Base-by-base conservation (phyloP, 2,329 filamentous ascomycete species). In the Aspergillus oerlinghausenensis region DNA sequence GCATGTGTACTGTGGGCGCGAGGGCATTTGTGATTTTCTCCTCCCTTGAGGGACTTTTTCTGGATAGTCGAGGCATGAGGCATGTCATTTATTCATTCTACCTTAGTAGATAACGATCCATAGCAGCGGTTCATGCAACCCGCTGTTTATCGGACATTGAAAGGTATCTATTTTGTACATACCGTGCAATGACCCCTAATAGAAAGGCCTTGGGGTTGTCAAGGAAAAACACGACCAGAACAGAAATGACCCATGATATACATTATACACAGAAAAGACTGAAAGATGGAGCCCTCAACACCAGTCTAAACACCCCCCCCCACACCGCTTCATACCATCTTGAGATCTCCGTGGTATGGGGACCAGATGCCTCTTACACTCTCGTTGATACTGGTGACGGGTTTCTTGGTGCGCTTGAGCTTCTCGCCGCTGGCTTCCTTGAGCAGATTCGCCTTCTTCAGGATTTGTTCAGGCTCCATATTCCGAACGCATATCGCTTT, bases 401-500 rank as follows among this genome's bases (percentile, higher is more conserved):
- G 82, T 75, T 83, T 84, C 66, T 77, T 81, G 54, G 81, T 76
- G 60, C 76, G 77, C 75, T 78, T 83, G 63, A 75, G 61, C 70
- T 79, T 79, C 62, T 77, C 75, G 26, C 77, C 78, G 51, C 75
- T 79, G 26, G 77, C 76, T 55, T 77, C 75, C 63, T 77, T 75
- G 55, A 80, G 67, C 25, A 77, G 66, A 54, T 77, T 77, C n/a
- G 73, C 86, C 80, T 97, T 97, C 70, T 90, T 81, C 55, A 92
- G 72, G 40, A 99, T 88, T 73, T 96, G 88, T 58, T 88, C 84
- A 29, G 86, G 84, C 65, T 92, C 86, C 70, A 97, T 75, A 68
- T 96, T 97, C 65, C 88, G 85, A 56, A 97, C 92, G 74, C 92
- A 97, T 52, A 97, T 85, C 9, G 90, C 84, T 74, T 94, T 94